Conservation (phyloP, 163 green algal genomes). For the Prototheca cutis region DNA sequence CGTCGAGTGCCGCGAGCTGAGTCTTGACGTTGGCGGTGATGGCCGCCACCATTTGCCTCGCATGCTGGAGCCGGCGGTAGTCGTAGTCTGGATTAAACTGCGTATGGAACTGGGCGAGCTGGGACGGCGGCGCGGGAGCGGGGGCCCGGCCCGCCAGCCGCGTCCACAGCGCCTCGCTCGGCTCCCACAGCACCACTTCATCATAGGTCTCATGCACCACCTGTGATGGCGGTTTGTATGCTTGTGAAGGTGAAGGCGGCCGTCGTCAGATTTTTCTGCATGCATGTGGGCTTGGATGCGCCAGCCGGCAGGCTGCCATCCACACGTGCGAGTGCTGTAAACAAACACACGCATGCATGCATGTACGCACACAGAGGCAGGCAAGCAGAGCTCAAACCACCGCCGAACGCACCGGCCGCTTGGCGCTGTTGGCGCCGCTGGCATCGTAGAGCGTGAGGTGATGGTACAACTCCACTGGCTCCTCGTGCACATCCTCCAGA, state of each 20-base stretch:
- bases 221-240: conserved; percentile 25
- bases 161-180: conserved; percentile 59
- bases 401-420: conserved; percentile 33
- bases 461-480: conserved; percentile 63
- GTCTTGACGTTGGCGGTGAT: conserved; percentile 17
- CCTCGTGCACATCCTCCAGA: conserved; percentile 48
- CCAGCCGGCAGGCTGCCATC: too few species aligned
- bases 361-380: too few species aligned
- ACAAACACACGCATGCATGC: background rate
- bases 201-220: conserved; percentile 78
- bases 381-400: too few species aligned
- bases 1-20: conserved; percentile 16
- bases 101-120: conserved; percentile 19
- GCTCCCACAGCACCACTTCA: conserved; percentile 86
- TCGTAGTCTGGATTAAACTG: conserved; percentile 18
- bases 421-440: conserved; percentile 33
- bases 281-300: too few species aligned
- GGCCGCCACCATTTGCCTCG: conserved; percentile 23
- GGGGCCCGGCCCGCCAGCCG: conserved; percentile 9
- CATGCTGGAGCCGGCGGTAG: conserved; percentile 20
- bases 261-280: too few species aligned
- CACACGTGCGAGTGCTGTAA: background rate
- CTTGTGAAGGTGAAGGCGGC: background rate
- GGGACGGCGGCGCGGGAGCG: conserved; percentile 13
- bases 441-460: conserved; percentile 75